These are phyloP conservation scores for Pseudocercospora crystallina DNA, from an alignment of 2,329 filamentous ascomycete species.

Conservation along the genomic window DNA sequence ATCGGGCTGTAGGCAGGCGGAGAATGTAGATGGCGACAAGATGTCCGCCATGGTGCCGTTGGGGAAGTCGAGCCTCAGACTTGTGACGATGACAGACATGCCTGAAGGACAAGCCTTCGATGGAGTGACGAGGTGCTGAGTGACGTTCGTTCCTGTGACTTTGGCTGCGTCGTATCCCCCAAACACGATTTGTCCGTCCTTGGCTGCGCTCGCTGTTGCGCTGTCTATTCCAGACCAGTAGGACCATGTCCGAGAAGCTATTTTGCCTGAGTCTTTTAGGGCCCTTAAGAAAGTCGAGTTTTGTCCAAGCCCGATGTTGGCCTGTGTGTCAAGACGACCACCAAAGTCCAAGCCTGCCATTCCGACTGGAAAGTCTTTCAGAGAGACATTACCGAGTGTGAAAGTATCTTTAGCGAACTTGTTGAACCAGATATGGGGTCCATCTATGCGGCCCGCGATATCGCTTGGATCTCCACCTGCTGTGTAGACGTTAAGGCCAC, in stretches of 20 bases:
- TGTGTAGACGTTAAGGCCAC: conserved; percentile 2
- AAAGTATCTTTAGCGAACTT: conserved; percentile 17
- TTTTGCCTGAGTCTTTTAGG: conserved; percentile 19
- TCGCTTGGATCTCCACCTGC: conserved; percentile 22
- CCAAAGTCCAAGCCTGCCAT: conserved; percentile 20
- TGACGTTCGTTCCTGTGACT: conserved; percentile 25
- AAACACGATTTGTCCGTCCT: conserved; percentile 31
- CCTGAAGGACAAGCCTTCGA: conserved; percentile 20
- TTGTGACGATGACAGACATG: conserved; percentile 25
- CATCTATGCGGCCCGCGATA: conserved; percentile 3
- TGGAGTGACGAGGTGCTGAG: conserved; percentile 11
- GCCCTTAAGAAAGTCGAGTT: conserved; percentile 32
- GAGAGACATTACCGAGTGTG: conserved; percentile 6
- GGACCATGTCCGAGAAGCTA: conserved; percentile 29
- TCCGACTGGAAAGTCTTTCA: conserved; percentile 19
- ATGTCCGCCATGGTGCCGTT: conserved; percentile 26
- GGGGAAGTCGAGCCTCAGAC: conserved; percentile 29
- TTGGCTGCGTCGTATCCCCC: conserved; percentile 35
- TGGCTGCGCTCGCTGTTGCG: conserved; percentile 15
- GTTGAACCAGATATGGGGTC: conserved; percentile 18
- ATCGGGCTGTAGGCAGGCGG: conserved; percentile 19
- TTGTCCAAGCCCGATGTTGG: conserved; percentile 26
- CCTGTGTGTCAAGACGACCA: conserved; percentile 13
- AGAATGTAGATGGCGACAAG: background rate
- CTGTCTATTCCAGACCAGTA: conserved; percentile 30